These are phyloP conservation scores for grape (Vitis vinifera) DNA, from an alignment of 164 flowering plant genomes.

Conservation along the genomic window DNA sequence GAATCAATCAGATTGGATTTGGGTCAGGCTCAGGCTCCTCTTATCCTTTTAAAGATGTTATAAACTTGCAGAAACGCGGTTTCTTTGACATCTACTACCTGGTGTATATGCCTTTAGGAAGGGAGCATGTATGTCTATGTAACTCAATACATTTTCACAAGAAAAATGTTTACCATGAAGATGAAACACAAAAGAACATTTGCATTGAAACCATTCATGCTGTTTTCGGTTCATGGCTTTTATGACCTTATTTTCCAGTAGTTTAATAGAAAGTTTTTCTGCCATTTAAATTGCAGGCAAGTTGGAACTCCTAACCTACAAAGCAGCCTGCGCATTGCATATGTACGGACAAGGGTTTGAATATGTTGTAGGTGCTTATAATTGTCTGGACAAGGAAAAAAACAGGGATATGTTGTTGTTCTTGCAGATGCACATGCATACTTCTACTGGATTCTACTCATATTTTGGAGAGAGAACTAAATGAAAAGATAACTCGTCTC, in stretches of 20 bases:
- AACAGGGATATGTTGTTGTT: slow-evolving; percentile 25
- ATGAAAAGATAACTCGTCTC: not conserved
- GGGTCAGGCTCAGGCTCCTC: no score
- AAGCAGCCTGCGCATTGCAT: slow-evolving; percentile 69
- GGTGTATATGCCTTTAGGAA: no score
- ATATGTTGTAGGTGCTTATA: slow-evolving; percentile 41
- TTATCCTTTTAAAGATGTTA: no score
- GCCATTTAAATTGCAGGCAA: slow-evolving; percentile 49
- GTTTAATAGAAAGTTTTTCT: not conserved
- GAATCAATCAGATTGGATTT: no score
- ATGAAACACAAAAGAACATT: no score
- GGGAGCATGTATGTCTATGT: no score
- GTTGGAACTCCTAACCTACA: slow-evolving; percentile 48
- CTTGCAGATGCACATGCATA: slow-evolving; percentile 40
- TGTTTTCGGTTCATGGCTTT: no score
- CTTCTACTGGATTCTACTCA: slow-evolving; percentile 26
- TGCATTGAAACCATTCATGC: no score
- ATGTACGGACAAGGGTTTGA: slow-evolving; percentile 50
- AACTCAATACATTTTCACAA: no score
- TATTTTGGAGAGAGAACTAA: not conserved
- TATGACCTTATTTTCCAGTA: not conserved
- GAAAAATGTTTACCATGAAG: no score
- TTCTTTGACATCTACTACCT: no score
- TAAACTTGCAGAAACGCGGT: no score
- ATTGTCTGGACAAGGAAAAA: slow-evolving; percentile 26